These are phyloP conservation scores for Coniochaeta hoffmannii DNA, from an alignment of 2,329 filamentous ascomycete species.

Conservation along the genomic window DNA sequence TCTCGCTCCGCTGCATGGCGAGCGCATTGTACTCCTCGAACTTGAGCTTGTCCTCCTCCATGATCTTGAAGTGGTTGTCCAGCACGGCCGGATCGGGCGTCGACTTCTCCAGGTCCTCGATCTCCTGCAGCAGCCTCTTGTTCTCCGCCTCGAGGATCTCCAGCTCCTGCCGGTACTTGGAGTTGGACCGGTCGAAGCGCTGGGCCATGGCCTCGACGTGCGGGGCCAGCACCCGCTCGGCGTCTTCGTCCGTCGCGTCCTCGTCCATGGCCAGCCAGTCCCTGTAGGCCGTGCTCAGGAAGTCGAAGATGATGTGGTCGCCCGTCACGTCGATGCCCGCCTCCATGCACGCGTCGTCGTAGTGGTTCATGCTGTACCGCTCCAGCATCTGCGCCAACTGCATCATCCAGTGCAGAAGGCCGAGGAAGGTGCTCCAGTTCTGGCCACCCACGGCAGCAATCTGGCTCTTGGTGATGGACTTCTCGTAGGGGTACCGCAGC, in stretches of 20 bases:
- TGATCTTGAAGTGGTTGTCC: slow-evolving; percentile 83
- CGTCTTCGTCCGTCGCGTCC: slow-evolving; percentile 78
- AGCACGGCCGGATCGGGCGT: slow-evolving; percentile 76
- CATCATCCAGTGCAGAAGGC: slow-evolving; percentile 98
- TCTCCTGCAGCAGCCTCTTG: slow-evolving; percentile 70
- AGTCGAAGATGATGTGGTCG: slow-evolving; percentile 91
- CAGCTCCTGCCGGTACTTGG: slow-evolving; percentile 76
- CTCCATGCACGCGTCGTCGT: slow-evolving; percentile 85
- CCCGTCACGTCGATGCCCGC: slow-evolving; percentile 80
- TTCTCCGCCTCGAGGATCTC: slow-evolving; percentile 83
- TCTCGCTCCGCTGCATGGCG: slow-evolving; percentile 78
- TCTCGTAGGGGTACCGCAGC: slow-evolving; percentile 88
- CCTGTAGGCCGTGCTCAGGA: slow-evolving; percentile 80
- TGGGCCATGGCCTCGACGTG: slow-evolving; percentile 83
- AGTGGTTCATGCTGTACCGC: slow-evolving; percentile 67
- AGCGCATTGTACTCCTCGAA: slow-evolving; percentile 91
- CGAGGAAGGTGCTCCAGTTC: slow-evolving; percentile 94
- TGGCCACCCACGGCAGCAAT: slow-evolving; percentile 91
- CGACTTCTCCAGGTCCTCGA: slow-evolving; percentile 82
- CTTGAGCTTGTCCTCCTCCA: slow-evolving; percentile 90
- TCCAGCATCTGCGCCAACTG: slow-evolving; percentile 93
- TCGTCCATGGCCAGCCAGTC: slow-evolving; percentile 93
- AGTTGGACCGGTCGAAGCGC: slow-evolving; percentile 79
- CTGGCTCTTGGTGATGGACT: slow-evolving; percentile 93
- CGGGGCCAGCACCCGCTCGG: slow-evolving; percentile 68